Conservation (phyloP, 2,329 filamentous ascomycete species). For the Ambrosiella cleistominuta region DNA sequence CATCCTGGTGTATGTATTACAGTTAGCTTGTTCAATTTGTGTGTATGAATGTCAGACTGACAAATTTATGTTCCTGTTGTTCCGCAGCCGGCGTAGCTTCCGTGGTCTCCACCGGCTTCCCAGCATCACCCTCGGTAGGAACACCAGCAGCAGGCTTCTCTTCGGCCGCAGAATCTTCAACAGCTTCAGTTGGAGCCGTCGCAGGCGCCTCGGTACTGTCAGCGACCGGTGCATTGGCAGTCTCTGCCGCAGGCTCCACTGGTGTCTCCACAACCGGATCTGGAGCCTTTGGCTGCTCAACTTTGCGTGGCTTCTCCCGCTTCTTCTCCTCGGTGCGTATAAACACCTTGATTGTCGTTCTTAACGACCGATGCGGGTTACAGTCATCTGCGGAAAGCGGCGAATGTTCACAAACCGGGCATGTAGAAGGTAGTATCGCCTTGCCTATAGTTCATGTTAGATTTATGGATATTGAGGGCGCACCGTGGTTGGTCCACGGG, state of each 20-base stretch:
- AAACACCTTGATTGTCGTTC: constrained; percentile 82
- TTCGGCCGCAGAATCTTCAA: no score
- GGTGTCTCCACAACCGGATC: not conserved
- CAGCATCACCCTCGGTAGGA: no score
- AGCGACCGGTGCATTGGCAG: constrained; percentile 14
- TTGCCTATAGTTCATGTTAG: constrained; percentile 39
- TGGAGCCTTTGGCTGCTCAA: constrained; percentile 7
- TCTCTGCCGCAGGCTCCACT: constrained; percentile 5
- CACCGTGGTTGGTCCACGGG: not conserved
- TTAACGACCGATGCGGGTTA: constrained; percentile 75
- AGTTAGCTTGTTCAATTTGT: not conserved
- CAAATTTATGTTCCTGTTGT: not conserved
- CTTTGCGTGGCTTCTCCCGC: constrained; percentile 44
- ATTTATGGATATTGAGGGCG: not conserved
- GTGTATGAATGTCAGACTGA: not conserved
- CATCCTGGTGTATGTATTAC: not conserved
- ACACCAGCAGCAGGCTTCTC: no score
- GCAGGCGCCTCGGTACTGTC: constrained; percentile 1
- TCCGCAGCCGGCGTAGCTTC: no score
- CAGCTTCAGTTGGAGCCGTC: not conserved
- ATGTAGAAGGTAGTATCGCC: constrained; percentile 55
- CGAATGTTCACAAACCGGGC: constrained; percentile 83
- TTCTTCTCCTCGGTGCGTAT: constrained; percentile 85
- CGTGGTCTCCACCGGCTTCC: no score
- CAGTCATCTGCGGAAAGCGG: constrained; percentile 76